Base-by-base conservation (phyloP, 1,139 yeast genomes). In the Scheffersomyces insectosa region DNA sequence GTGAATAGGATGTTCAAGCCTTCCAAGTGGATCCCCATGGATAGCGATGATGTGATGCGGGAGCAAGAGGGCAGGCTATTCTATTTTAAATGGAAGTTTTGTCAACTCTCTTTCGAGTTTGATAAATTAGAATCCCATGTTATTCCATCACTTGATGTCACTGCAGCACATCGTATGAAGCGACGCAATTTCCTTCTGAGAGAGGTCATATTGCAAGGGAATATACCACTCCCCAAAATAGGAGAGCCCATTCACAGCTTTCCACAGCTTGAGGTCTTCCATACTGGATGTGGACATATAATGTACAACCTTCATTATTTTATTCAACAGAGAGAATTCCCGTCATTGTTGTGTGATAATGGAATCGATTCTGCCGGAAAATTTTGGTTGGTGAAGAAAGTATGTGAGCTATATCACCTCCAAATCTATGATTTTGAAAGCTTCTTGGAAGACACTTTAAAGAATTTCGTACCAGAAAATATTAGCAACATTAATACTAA, bases 321-420 rank as follows among this genome's bases (percentile, higher is more conserved):
- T 5, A 25, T 28, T 11, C 30, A 23, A 7, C 28, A n/a, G 10
- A 39, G 32, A 16, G 48, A 51, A 35, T 45, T 47, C 31, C 54
- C 56, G 2, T 29, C 38, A 2, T 23, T 33, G 3, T 30, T 49
- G 14, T 49, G 44, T 41, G 23, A 29, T 7, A 44, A 46, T n/a
- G 59, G 57, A 2, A 52, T 64, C 15, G 34, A 44, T 12, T 43
- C 60, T 1, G 28, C 32, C 14, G 37, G 53, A 11, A 48, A 48
- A 37, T 51, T 54, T 34, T 42, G 50, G 14, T 35, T 52, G 13
- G 45, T 54, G 1, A 34, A 43, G 13, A 38, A 40, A 7, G 43
- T 62, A 20, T 43, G 50, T 28, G 39, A 41, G 6, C 42, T 47
- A 10, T 45, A 51, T 13, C 33, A 39, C n/a, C 55, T 53, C 48